Percentiles rank a stretch among this genome's conserved stretches.
These are phyloP conservation scores for Acephala macrosclerotiorum DNA, from an alignment of 2,329 filamentous ascomycete species.

Conservation along the genomic window DNA sequence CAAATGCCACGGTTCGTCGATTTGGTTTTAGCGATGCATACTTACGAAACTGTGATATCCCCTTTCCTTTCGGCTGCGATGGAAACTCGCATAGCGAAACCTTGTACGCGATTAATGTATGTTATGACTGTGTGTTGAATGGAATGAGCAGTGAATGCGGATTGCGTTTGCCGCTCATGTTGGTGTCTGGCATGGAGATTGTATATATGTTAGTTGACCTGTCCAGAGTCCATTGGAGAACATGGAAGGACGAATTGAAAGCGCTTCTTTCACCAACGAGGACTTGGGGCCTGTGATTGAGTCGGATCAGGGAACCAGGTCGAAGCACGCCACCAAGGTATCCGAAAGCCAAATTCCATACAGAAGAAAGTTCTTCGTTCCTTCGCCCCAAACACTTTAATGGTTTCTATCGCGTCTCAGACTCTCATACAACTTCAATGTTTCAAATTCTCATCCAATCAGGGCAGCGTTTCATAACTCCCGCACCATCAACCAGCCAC, in stretches of 20 bases:
- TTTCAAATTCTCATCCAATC: not conserved
- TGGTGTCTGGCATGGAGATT: conserved; percentile 3
- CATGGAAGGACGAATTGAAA: not conserved
- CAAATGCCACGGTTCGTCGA: not conserved
- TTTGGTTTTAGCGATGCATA: conserved; percentile 36
- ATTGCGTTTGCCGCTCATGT: not conserved
- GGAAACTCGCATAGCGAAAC: not conserved
- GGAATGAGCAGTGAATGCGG: not conserved
- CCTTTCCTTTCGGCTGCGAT: conserved; percentile 18
- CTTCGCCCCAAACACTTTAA: not conserved
- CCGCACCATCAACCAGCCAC: not conserved
- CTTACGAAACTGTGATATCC: conserved; percentile 34
- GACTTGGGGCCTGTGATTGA: not conserved
- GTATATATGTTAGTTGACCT: conserved; percentile 5
- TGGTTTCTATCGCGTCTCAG: not conserved
- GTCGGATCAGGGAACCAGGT: no score
- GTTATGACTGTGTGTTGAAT: conserved; percentile 28
- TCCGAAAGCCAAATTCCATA: not conserved
- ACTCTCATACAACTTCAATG: not conserved
- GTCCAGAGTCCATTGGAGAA: not conserved
- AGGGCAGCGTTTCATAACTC: not conserved
- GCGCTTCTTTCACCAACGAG: not conserved
- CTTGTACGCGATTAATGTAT: conserved; percentile 30
- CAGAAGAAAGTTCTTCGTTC: not conserved
- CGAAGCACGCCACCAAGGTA: not conserved